Evolutionary conservation across 352 stramenopile genomes (phyloP), one percentile per base, ranked within the genome.

Genomic region (Globisporangium cederbergense): DNA sequence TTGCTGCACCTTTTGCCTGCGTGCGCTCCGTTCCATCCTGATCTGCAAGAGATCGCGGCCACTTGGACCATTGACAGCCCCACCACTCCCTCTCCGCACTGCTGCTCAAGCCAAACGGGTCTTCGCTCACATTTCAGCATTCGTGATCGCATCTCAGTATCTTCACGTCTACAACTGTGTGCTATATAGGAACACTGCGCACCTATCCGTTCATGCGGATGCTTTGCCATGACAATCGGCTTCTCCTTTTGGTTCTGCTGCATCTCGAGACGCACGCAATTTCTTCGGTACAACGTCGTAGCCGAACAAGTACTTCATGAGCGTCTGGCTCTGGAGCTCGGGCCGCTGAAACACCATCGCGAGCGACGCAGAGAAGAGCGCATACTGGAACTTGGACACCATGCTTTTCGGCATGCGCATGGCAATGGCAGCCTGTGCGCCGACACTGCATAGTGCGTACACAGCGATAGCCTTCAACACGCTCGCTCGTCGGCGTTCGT

Each of bases 221-320:
- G n/a, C n/a, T 52, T 14, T n/a, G 3, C 4, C 20, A 20, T 50
- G 43, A 6, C 2, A n/a, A 10, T 16, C n/a, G 20, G 46, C n/a
- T 16, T 30, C 46, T 8, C 11, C 20, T 14, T 52, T 20, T 28
- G 22, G 11, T 16, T 30, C 55, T 3, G 9, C 55, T n/a, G 18
- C 20, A 52, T 11, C 55, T 7, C 0, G 38, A 9, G 38, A 34
- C 25, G 22, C 30, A 40, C 28, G 9, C 14, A n/a, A 20, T 13
- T 43, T 16, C 13, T 56, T 11, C 18, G 28, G 18, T 13, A 65
- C 47, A 45, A 65, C 52, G 59, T 62, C 72, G 65, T 77, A 74
- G 13, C 83, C 83, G 69, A 84, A 91, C 32, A 93, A 70, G 50
- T 81, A 72, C 38, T 72, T 76, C 71, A 81, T 76, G 57, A 88